Conservation (phyloP, 2,329 filamentous ascomycete species). For the Fusarium sp. region DNA sequence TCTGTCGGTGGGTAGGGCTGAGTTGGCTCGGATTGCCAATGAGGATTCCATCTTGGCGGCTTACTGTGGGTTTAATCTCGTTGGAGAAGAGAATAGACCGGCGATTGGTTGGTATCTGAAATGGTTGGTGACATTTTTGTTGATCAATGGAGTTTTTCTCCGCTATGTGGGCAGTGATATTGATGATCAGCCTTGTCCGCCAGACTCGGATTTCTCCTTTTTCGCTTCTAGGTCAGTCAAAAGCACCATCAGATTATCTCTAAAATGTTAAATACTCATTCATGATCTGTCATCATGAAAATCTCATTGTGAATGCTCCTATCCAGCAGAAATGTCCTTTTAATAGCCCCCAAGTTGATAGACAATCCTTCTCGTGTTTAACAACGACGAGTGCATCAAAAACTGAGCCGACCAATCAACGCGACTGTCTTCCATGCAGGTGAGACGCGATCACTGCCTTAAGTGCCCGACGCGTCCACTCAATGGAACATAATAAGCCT, state of each 20-base stretch:
- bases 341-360: neutral
- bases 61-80: conserved; percentile 11
- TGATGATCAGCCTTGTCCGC: neutral
- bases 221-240: rapidly evolving
- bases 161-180: neutral
- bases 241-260: rapidly evolving
- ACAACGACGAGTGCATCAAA: too few species aligned
- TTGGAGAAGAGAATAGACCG: neutral
- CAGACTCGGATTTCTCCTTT: neutral
- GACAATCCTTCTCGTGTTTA: neutral
- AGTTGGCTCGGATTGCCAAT: neutral
- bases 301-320: rapidly evolving
- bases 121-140: neutral
- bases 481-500: neutral
- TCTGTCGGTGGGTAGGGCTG: conserved; percentile 19
- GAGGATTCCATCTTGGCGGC: neutral
- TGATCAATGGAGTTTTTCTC: neutral
- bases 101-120: neutral
- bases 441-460: conserved; percentile 4
- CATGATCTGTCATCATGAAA: rapidly evolving
- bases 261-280: rapidly evolving
- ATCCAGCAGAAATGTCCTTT: neutral
- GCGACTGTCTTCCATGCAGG: neutral
- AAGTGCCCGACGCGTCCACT: neutral
- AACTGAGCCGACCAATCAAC: neutral